Conservation (phyloP, 2,329 filamentous ascomycete genomes). For the Trichoderma sp. region DNA sequence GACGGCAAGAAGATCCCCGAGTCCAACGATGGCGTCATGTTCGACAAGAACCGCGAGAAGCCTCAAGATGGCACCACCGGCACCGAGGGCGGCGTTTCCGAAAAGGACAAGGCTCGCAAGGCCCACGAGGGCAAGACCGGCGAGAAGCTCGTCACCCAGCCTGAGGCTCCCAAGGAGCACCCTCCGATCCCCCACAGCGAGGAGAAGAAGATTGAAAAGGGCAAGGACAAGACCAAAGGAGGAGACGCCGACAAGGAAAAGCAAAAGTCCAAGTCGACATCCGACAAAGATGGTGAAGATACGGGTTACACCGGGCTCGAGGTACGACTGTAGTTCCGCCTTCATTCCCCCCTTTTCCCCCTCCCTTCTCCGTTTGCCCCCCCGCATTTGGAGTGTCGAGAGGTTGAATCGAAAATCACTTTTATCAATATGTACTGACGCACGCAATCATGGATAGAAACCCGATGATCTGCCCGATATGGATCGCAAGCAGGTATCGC, state of each 20-base stretch:
- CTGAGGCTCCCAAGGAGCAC: constrained; percentile 79
- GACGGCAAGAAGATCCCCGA: constrained; percentile 61
- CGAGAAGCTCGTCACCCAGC: constrained; percentile 68
- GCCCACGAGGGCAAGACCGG: constrained; percentile 63
- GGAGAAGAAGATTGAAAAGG: constrained; percentile 60
- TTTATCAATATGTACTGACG: constrained; percentile 22
- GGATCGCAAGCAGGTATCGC: constrained; percentile 69
- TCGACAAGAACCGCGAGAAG: constrained; percentile 71
- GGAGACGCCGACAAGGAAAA: constrained; percentile 33
- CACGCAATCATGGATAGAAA: constrained; percentile 53
- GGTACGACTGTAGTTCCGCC: constrained; percentile 24
- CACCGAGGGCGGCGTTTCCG: constrained; percentile 83
- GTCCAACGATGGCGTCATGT: constrained; percentile 82
- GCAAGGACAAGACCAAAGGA: constrained; percentile 33
- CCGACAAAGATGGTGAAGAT: constrained; percentile 39
- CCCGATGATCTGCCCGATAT: constrained; percentile 76
- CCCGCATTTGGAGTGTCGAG: not conserved
- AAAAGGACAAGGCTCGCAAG: constrained; percentile 76
- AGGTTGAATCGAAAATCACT: not conserved
- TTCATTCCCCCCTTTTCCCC: not conserved
- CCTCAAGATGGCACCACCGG: constrained; percentile 85
- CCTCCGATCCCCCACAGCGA: constrained; percentile 80
- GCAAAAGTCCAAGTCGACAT: constrained; percentile 37
- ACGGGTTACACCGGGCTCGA: constrained; percentile 39
- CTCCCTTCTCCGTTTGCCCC: not conserved